Evolutionary conservation across 306 rosid genomes (phyloP).

Genomic region (Sicyos edulis): DNA sequence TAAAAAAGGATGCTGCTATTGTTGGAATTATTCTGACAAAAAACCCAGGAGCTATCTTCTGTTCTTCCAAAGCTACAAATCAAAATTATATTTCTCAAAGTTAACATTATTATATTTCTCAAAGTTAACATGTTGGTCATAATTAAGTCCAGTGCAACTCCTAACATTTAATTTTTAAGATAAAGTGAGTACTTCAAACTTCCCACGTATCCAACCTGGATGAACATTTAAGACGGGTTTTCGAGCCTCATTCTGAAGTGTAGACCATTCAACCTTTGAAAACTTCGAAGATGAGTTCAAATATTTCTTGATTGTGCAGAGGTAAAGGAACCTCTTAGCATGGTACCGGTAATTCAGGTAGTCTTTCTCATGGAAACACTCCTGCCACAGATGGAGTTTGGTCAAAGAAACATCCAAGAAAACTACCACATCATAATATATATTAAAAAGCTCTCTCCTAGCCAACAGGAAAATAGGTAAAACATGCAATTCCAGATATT

Average conservation of each 20-base stretch:
- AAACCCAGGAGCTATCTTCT: constrained; percentile 9
- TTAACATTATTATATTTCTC: neutral
- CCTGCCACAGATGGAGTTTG: constrained; percentile 38
- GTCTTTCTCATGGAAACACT: constrained; percentile 86
- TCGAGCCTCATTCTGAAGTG: constrained; percentile 67
- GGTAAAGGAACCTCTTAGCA: constrained; percentile 80
- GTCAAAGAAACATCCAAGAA: constrained; percentile 6
- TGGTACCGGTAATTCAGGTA: constrained; percentile 83
- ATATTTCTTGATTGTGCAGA: constrained; percentile 61
- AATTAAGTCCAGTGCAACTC: neutral
- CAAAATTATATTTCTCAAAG: neutral
- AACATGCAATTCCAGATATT: neutral
- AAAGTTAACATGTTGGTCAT: neutral
- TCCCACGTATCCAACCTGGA: constrained; percentile 52
- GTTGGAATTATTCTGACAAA: constrained; percentile 17
- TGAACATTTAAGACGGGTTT: constrained; percentile 29
- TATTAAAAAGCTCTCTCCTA: neutral
- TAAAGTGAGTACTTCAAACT: constrained; percentile 2
- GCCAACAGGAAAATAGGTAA: neutral
- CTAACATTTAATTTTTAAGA: neutral
- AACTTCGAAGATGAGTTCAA: constrained; percentile 49
- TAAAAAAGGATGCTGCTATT: neutral
- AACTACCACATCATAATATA: neutral
- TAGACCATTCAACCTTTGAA: constrained; percentile 72
- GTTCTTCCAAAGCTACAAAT: constrained; percentile 16